phyloP scores from a whole-genome alignment of 1,284 basidiomycete species.

The Trametes pubescens region DNA sequence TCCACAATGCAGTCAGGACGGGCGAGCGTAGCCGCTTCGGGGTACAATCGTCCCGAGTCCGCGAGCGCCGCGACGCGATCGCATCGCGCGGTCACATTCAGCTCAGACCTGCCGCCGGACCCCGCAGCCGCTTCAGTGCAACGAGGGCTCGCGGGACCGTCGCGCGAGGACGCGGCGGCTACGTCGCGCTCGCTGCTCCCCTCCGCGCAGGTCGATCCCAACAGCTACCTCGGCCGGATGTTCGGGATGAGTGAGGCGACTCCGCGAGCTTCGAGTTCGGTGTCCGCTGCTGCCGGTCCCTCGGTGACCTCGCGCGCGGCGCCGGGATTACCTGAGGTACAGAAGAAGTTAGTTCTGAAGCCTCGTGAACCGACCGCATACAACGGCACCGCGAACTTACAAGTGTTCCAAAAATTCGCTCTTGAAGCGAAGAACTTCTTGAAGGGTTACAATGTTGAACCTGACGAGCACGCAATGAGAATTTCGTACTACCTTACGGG shows the following conservation, averaged over 20 bases:
- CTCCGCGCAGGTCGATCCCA: neutral
- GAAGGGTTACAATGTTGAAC: neutral
- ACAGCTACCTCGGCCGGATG: constrained; percentile 3
- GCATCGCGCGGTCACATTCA: neutral
- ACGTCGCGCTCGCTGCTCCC: neutral
- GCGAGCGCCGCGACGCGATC: neutral
- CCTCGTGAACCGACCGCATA: neutral
- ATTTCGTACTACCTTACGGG: constrained; percentile 39
- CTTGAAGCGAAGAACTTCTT: neutral
- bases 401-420: neutral
- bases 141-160: neutral
- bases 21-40: neutral
- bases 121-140: neutral
- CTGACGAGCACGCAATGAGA: neutral
- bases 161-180: neutral
- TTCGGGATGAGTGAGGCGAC: neutral
- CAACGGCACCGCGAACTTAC: neutral
- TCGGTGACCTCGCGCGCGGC: neutral
- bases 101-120: neutral
- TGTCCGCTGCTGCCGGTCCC: neutral
- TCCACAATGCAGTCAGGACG: neutral
- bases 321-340: neutral
- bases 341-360: neutral
- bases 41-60: neutral
- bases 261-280: neutral